Base-by-base conservation (phyloP, 345 rosid species). In the Erodium maritimum region DNA sequence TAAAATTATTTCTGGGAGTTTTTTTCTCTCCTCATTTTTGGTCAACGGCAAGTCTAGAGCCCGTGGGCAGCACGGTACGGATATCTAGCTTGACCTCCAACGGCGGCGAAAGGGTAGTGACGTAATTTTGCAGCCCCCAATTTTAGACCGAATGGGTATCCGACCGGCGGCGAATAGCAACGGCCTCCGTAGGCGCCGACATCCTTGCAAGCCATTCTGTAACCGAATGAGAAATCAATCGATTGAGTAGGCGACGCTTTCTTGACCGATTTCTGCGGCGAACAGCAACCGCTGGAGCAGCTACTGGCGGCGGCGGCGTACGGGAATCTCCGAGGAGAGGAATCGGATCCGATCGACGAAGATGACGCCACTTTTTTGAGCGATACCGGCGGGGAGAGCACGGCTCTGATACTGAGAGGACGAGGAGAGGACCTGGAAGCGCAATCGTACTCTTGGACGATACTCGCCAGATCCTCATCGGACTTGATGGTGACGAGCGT, bases 401-500 rank as follows among this genome's bases (percentile, higher is more conserved):
- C 61, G 5, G 93, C 82, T 60, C 80, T 75, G 73, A 85, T 73
- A 23, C 25, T 37, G 19, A 17, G 54, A 42, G n/a, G 55, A 25
- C 57, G 76, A 25, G 4, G 60, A 5, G 29, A 42, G 1, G 24
- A 23, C 6, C 51, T 19, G 56, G 72, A 22, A 8, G 68, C 71
- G 18, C 71, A 65, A 17, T 72, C 73, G 69, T 82, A 85, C 37
- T 73, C 81, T 55, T 73, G 78, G 4, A 86, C 45, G 42, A 93
- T 59, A 58, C 62, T 73, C 2, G 70, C 57, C 62, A 93, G 65
- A 23, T 93, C 95, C 52, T 93, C 95, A 3, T n/a, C n/a, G n/a
- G n/a, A n/a, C n/a, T n/a, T n/a, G n/a, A n/a, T n/a, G n/a, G n/a
- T n/a, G n/a, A n/a, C n/a, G n/a, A n/a, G n/a, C n/a, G n/a, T n/a